These are phyloP conservation scores for Microcyclospora pomicola DNA, from an alignment of 2,329 filamentous ascomycete genomes.

Conservation along the genomic window DNA sequence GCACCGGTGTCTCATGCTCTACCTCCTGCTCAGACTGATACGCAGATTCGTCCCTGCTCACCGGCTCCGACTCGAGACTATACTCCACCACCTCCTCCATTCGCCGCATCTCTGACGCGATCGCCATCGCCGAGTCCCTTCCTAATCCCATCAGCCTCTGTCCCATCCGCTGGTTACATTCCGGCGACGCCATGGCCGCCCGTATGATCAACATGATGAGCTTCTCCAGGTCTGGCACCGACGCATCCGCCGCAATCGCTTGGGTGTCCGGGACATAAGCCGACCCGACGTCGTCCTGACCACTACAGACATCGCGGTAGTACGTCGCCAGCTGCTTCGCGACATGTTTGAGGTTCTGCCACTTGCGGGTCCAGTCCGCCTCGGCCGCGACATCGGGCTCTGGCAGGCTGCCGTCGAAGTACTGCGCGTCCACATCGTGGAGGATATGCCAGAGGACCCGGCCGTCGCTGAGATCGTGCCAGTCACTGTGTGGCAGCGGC, in stretches of 20 bases:
- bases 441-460: constrained; percentile 35
- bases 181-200: constrained; percentile 33
- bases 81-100: constrained; percentile 18
- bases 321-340: constrained; percentile 35
- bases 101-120: constrained; percentile 19
- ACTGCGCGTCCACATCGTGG: constrained; percentile 32
- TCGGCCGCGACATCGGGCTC: constrained; percentile 29
- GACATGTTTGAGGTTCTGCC: constrained; percentile 40
- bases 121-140: constrained; percentile 20
- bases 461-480: constrained; percentile 34
- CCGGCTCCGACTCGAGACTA: constrained; percentile 11
- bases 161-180: constrained; percentile 35
- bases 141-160: constrained; percentile 20
- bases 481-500: constrained; percentile 11
- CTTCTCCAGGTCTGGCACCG: constrained; percentile 23
- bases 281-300: constrained; percentile 21
- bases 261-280: constrained; percentile 33
- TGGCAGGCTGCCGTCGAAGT: constrained; percentile 36
- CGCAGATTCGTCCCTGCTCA: constrained; percentile 17
- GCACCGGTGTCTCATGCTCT: constrained; percentile 3
- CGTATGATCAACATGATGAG: constrained; percentile 37
- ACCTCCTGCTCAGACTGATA: constrained; percentile 19
- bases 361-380: constrained; percentile 38
- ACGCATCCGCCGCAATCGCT: constrained; percentile 33
- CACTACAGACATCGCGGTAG: constrained; percentile 32